Evolutionary conservation across 2,329 filamentous ascomycete species (phyloP).

Genomic region (Hymenoscyphus linearis): DNA sequence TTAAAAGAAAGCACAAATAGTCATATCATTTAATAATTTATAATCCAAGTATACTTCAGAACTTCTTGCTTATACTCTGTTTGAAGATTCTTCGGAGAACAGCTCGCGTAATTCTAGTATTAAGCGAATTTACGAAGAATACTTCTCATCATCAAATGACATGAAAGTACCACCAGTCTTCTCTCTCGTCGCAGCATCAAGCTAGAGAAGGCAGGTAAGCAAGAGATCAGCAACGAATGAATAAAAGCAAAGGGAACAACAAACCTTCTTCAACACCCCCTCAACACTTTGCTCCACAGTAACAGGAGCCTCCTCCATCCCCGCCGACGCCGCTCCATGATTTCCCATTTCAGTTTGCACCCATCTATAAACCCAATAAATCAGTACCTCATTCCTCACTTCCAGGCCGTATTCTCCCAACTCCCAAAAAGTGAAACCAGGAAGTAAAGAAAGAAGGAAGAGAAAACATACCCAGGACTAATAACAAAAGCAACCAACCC

Average conservation of each 20-base stretch:
- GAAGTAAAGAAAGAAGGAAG: too few species aligned
- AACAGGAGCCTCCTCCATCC: conserved; percentile 31
- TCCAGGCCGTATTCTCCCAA: not conserved
- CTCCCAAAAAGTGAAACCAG: not conserved
- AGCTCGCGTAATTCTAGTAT: too few species aligned
- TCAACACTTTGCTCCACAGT: conserved; percentile 32
- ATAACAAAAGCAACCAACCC: conserved; percentile 16
- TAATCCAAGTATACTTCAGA: too few species aligned
- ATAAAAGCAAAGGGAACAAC: not conserved
- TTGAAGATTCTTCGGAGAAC: too few species aligned
- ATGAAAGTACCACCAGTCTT: conserved; percentile 22
- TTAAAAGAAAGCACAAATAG: too few species aligned
- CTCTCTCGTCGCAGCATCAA: conserved; percentile 36
- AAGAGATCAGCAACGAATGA: not conserved
- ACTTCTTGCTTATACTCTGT: too few species aligned
- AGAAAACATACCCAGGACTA: conserved; percentile 31
- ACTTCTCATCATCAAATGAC: conserved; percentile 14
- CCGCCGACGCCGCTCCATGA: conserved; percentile 24
- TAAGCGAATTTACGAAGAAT: conserved; percentile 16
- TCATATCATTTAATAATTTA: too few species aligned
- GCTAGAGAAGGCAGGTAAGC: not conserved
- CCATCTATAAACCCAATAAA: conserved; percentile 21
- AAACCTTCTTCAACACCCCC: conserved; percentile 27
- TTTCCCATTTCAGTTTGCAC: conserved; percentile 39
- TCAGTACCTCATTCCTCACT: not conserved